phyloP scores from a whole-genome alignment of 2,329 filamentous ascomycete species.

The Thyridium curvatum region DNA sequence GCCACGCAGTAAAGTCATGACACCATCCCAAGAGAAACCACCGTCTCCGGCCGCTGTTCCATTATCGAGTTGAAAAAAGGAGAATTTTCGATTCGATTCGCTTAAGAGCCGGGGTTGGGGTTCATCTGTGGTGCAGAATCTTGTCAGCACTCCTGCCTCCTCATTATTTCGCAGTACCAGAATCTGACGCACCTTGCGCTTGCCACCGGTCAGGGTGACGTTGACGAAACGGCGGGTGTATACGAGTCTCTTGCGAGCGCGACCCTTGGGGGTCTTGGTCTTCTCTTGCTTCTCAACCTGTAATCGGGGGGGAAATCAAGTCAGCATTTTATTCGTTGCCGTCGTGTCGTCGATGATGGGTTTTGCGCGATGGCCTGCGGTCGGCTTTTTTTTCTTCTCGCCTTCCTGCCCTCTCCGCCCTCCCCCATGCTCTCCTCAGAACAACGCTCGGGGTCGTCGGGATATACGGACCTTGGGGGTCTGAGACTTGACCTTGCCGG shows the following conservation, averaged over 20 bases:
- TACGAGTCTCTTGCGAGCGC: constrained; percentile 91
- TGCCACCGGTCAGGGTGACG: constrained; percentile 85
- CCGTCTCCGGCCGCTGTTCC: constrained; percentile 2
- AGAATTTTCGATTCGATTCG: constrained; percentile 5
- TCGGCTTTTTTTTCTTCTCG: no score
- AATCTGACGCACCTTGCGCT: constrained; percentile 85
- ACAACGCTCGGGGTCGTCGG: constrained; percentile 5
- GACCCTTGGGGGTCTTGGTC: constrained; percentile 94
- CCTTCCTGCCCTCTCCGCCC: no score
- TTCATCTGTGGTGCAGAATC: constrained; percentile 8
- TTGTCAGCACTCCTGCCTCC: no score
- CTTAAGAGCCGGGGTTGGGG: constrained; percentile 13
- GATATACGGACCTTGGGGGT: constrained; percentile 64
- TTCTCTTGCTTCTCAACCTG: constrained; percentile 90
- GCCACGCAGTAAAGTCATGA: no score
- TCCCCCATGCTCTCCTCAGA: no score
- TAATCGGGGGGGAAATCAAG: background rate
- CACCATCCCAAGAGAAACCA: no score
- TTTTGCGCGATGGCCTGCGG: no score
- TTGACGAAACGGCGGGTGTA: constrained; percentile 99
- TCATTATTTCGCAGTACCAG: background rate
- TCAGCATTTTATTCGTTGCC: no score
- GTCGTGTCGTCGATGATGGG: constrained; percentile 6
- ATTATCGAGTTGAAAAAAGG: background rate
- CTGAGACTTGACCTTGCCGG: constrained; percentile 95